Evolutionary conservation across 306 rosid species (phyloP).

Genomic region (Psophocarpus tetragonolobus): DNA sequence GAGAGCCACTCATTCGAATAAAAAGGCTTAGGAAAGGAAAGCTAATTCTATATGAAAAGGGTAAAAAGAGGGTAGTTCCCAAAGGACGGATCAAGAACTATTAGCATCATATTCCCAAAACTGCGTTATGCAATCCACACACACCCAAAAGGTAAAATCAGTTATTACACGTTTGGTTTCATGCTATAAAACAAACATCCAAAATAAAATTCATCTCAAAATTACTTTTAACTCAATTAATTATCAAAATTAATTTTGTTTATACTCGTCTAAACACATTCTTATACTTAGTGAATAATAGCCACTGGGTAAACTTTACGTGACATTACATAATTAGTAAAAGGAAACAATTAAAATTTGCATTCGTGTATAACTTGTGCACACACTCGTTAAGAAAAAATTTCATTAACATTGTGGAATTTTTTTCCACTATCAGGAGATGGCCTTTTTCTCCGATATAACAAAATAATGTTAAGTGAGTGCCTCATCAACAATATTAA

Average conservation of each 20-base stretch:
- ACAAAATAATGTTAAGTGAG: not conserved
- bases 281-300: too few species aligned
- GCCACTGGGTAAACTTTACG: constrained; percentile 24
- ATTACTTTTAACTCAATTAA: too few species aligned
- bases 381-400: not conserved
- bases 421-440: too few species aligned
- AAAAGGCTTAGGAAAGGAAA: constrained; percentile 1
- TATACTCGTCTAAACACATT: too few species aligned
- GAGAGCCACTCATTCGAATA: not conserved
- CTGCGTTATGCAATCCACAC: not conserved
- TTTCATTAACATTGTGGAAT: too few species aligned
- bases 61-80: not conserved
- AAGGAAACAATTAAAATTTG: not conserved
- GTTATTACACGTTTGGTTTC: too few species aligned
- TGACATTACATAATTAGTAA: constrained; percentile 6
- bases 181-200: too few species aligned
- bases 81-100: not conserved
- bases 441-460: too few species aligned
- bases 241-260: too few species aligned
- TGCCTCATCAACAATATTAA: not conserved
- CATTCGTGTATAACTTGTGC: not conserved
- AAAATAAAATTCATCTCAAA: too few species aligned
- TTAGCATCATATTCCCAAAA: constrained; percentile 26
- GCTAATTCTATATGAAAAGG: not conserved
- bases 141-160: constrained; percentile 7